Percentiles rank a stretch among this genome's conserved stretches.
phyloP scores from a whole-genome alignment of 352 stramenopile genomes.

The Pythium diclinum region DNA sequence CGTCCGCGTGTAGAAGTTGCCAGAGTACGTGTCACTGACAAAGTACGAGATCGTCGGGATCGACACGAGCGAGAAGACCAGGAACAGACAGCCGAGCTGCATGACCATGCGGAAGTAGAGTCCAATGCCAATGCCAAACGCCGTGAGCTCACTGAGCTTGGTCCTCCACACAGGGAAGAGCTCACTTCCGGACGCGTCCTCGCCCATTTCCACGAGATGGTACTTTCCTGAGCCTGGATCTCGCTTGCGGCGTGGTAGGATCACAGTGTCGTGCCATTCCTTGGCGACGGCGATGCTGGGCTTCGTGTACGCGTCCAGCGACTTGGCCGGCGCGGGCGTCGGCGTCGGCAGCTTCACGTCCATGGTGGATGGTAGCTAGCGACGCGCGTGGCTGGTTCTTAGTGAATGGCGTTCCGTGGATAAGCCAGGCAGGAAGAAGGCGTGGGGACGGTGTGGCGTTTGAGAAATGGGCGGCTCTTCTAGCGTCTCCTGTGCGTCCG shows the following conservation, averaged over 20 bases:
- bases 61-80: conserved; percentile 56
- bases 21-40: conserved; percentile 55
- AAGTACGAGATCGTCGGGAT: conserved; percentile 68
- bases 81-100: conserved; percentile 46
- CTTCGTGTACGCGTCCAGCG: conserved; percentile 38
- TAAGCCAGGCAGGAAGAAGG: background rate
- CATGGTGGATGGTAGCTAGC: conserved; percentile 1
- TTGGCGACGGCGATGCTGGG: conserved; percentile 40
- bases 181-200: conserved; percentile 45
- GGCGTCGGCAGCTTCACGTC: conserved; percentile 21
- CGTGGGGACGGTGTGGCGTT: background rate
- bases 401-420: background rate
- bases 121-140: conserved; percentile 73
- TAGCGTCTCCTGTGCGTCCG: background rate
- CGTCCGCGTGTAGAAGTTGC: conserved; percentile 29
- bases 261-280: conserved; percentile 52
- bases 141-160: conserved; percentile 50
- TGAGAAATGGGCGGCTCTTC: background rate
- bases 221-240: conserved; percentile 39
- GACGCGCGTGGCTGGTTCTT: too few relatives aligned
- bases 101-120: conserved; percentile 79
- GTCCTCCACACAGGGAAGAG: conserved; percentile 65
- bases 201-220: conserved; percentile 67
- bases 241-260: conserved; percentile 50
- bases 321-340: conserved; percentile 3